Percentiles rank a stretch among this genome's conserved stretches.
phyloP scores from a whole-genome alignment of 1,284 basidiomycete genomes.

The Cryptococcus floricola region DNA sequence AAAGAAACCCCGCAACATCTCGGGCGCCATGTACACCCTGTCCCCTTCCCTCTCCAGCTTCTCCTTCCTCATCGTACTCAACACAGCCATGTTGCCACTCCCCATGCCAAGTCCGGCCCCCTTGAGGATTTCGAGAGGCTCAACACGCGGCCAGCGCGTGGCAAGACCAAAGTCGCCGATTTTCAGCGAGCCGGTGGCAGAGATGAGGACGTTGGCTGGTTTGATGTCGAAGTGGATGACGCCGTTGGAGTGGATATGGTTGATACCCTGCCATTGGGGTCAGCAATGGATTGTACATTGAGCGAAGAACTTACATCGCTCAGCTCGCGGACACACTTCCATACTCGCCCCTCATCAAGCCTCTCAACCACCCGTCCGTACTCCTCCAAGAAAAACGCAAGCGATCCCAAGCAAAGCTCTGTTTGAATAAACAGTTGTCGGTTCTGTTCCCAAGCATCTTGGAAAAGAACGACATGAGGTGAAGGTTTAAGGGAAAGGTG shows the following conservation, averaged over 20 bases:
- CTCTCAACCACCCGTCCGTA: conserved; percentile 79
- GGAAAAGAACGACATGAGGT: conserved; percentile 81
- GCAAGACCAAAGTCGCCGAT: conserved; percentile 99
- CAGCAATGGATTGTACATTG: conserved; percentile 6
- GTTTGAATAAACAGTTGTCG: conserved; percentile 88
- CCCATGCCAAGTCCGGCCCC: conserved; percentile 47
- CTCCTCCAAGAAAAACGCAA: conserved; percentile 87
- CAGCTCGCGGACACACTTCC: conserved; percentile 94
- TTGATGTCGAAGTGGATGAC: conserved; percentile 97
- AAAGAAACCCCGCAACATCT: conserved; percentile 87
- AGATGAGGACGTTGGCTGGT: conserved; percentile 95
- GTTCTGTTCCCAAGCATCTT: conserved; percentile 95
- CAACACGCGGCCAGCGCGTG: conserved; percentile 68
- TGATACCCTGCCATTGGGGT: conserved; percentile 61
- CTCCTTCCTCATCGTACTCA: conserved; percentile 24
- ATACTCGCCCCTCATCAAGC: conserved; percentile 88
- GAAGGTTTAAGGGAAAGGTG: conserved; percentile 62
- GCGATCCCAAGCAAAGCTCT: conserved; percentile 90
- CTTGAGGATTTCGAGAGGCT: conserved; percentile 45
- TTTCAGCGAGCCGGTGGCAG: conserved; percentile 83
- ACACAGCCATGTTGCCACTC: conserved; percentile 16
- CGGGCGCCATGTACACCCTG: conserved; percentile 96
- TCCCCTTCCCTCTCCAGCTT: conserved; percentile 90
- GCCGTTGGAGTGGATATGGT: conserved; percentile 81
- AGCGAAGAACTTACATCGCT: conserved; percentile 62